Evolutionary conservation across 495 filamentous ascomycete genomes (phyloP), one percentile per base, ranked within the genome.

Genomic region (Bathelium albidoporum): DNA sequence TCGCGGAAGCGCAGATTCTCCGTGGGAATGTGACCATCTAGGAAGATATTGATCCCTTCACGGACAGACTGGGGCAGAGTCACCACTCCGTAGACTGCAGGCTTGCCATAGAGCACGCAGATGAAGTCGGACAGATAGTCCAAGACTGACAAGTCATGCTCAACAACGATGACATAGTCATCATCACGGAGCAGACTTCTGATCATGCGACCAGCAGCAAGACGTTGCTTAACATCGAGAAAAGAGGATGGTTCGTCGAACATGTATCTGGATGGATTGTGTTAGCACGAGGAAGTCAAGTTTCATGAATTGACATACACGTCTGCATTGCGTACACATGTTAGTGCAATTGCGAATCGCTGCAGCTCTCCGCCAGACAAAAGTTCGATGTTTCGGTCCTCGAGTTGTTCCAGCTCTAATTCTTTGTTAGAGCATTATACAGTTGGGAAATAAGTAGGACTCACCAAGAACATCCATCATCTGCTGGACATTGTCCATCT

Each of bases 1-100:
- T 97, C 95, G 66, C 94, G 87, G 87, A 98, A 98, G 65, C 94
- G 92, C 71, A 98, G 76, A 77, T 98, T 98, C 82, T 98, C 94
- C 9, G 94, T 97, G 29, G 94, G 94, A 53, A 97, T 95, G 74
- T 97, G 88, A 66, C 94, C 94, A 71, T 98, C 94, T 32, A 98
- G 80, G 85, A 98, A 98, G 75, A 97, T 97, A 77, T 98, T 98
- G 84, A 98, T 98, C 70, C 94, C 94, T 84, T 98, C 95, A 68
- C 94, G 90, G 58, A 97, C 95, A 1, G 94, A 97, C 63, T 92
- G 81, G 53, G 94, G 94, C 49, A 97, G 81, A 28, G 94, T 97
- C n/a, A 98, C 95, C 12, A 98, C 94, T 85, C 94, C 94, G 66
- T 97, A 98, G 59, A 94, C 87, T 36, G 93, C 94, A 31, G 94